Conservation (phyloP, 2,329 filamentous ascomycete genomes). For the Monosporascus sp. region DNA sequence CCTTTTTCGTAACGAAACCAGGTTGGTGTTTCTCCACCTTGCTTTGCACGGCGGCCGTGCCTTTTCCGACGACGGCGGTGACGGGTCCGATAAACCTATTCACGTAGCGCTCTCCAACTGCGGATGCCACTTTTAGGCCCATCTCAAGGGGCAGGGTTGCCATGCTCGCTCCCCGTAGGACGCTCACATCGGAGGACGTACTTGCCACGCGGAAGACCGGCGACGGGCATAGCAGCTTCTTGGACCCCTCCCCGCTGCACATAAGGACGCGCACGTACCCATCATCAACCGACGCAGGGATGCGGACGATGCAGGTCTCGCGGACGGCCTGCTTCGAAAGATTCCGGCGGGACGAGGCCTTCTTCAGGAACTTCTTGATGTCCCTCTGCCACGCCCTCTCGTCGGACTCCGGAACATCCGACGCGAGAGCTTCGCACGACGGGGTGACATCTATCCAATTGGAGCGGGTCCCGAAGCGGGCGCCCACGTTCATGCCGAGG, state of each 20-base stretch:
- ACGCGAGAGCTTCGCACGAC: conserved; percentile 35
- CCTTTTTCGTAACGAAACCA: conserved; percentile 33
- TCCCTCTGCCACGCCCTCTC: conserved; percentile 67
- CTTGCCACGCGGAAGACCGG: conserved; percentile 67
- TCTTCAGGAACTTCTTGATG: conserved; percentile 58
- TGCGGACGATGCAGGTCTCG: conserved; percentile 60
- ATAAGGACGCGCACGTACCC: conserved; percentile 67
- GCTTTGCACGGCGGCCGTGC: conserved; percentile 37
- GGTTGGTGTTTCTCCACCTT: conserved; percentile 28
- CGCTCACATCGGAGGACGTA: conserved; percentile 55
- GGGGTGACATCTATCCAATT: conserved; percentile 68
- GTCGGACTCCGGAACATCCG: conserved; percentile 49
- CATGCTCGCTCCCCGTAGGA: conserved; percentile 60
- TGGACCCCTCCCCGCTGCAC: conserved; percentile 39
- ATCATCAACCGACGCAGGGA: conserved; percentile 58
- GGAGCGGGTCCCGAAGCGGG: conserved; percentile 52
- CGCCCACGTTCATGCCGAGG: conserved; percentile 62
- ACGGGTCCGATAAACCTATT: conserved; percentile 40
- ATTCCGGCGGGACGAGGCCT: conserved; percentile 40
- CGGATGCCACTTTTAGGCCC: conserved; percentile 52
- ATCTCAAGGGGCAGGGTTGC: conserved; percentile 61
- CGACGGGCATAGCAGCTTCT: conserved; percentile 57
- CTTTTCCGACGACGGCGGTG: conserved; percentile 34
- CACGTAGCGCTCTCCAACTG: conserved; percentile 41
- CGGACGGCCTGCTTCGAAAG: conserved; percentile 46